Evolutionary conservation across 2,329 filamentous ascomycete genomes (phyloP), one percentile per base, ranked within the genome.

Genomic region (Fusarium chlamydosporum): DNA sequence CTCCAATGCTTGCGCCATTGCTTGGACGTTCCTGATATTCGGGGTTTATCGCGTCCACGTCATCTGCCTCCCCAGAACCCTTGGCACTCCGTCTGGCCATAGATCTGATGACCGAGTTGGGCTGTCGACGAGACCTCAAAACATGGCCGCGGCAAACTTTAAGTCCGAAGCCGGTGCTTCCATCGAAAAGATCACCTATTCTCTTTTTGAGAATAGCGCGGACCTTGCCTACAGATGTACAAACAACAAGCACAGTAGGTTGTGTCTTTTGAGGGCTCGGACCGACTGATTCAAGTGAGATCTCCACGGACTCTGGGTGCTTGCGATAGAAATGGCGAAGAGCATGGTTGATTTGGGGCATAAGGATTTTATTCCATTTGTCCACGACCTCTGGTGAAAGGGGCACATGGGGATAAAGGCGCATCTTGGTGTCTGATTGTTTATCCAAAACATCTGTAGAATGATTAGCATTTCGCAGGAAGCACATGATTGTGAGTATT

Each of bases 1-100:
- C 94, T 8, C 95, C 95, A 61, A 98, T 97, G 42, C 94, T 97
- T 9, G 95, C 95, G 2, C 95, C 95, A 71, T 94, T 97, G 0
- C 88, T 80, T 1, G 95, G 95, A 23, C 87, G 86, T 72, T 90
- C 84, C 77, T 98, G 94, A 75, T 93, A 95, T 61, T 89, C 89
- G 1, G 89, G 89, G 74, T 96, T 97, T 34, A 84, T 85, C 0
- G 86, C 84, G 11, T 78, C 77, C 0, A 79, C 52, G 6, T 82
- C 79, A 9, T 77, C 76, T 2, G 71, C 71, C 7, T 84, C 83
- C 12, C 81, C 79, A 8, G 72, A 76, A 1, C 75, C 68, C n/a
- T 76, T 76, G 1, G 75, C 71, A 37, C 74, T 72, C 15, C 75
- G 65, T 29, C 69, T 60, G 1, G 76, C 78, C 78, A 78, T 78